A percentile compares a stretch with the other conserved stretches of the same genome.
Evolutionary conservation across 306 rosid species (phyloP).

Genomic region (Boehmeria nivea): DNA sequence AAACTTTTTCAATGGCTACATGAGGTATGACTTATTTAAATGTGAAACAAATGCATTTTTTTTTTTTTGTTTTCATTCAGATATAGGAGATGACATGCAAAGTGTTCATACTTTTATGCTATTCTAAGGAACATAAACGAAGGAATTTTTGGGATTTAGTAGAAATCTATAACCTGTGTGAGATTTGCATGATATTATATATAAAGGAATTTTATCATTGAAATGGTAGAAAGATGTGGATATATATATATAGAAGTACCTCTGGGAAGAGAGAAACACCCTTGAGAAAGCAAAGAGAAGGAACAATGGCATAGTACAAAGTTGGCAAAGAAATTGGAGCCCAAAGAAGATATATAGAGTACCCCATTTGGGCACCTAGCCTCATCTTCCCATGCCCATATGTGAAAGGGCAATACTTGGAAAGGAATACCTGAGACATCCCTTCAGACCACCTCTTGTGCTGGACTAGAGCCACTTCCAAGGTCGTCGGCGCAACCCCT

Average conservation of each 20-base stretch:
- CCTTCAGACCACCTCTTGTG: constrained; percentile 67
- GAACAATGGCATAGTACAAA: constrained; percentile 40
- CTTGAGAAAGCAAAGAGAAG: constrained; percentile 49
- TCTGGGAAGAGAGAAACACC: constrained; percentile 59
- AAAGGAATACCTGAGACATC: constrained; percentile 46
- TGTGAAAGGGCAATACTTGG: constrained; percentile 72
- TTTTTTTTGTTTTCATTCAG: too few species aligned
- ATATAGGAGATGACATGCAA: too few species aligned
- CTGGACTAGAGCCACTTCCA: constrained; percentile 42
- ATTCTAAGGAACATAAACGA: too few species aligned
- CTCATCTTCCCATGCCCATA: constrained; percentile 55
- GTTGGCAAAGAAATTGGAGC: constrained; percentile 57
- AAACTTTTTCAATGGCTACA: too few species aligned
- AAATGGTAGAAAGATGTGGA: too few species aligned
- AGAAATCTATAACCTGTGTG: too few species aligned
- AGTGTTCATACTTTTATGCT: too few species aligned
- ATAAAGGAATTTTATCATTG: too few species aligned
- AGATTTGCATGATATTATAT: too few species aligned
- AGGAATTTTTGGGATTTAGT: too few species aligned
- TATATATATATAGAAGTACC: constrained; percentile 39
- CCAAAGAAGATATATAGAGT: constrained; percentile 53
- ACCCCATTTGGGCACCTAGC: constrained; percentile 59
- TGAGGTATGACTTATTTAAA: too few species aligned
- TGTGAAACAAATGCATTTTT: too few species aligned
- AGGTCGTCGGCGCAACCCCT: constrained; percentile 62